Evolutionary conservation across 441 rosid genomes (phyloP).

Genomic region (Populus tomentosa): DNA sequence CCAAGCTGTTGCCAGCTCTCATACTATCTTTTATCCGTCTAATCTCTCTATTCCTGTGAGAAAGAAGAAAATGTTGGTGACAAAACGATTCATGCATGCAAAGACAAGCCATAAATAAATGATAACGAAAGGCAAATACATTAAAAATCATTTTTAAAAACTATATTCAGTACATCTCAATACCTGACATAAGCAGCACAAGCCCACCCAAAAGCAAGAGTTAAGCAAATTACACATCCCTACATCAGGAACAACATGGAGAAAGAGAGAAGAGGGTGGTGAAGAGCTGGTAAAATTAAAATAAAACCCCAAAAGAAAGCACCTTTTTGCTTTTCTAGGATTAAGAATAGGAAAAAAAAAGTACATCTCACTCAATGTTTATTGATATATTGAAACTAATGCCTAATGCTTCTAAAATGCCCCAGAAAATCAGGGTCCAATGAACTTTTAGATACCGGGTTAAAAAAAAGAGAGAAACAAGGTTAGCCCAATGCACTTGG

Average conservation of each 20-base stretch:
- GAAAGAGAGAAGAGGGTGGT: too few species aligned
- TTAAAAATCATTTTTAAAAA: neutral
- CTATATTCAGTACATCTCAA: constrained; percentile 1
- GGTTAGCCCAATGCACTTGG: neutral
- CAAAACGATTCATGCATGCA: neutral
- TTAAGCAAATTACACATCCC: constrained; percentile 85
- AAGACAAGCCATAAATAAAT: neutral
- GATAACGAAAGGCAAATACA: neutral
- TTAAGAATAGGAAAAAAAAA: neutral
- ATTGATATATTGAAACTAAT: neutral
- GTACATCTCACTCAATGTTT: neutral
- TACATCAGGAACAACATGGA: constrained; percentile 17
- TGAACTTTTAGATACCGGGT: too few species aligned
- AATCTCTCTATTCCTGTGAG: constrained; percentile 76
- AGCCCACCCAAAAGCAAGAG: constrained; percentile 89
- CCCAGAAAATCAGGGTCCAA: neutral
- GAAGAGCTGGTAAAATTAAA: neutral
- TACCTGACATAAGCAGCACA: constrained; percentile 94
- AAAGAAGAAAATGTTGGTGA: neutral
- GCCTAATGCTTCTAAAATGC: neutral
- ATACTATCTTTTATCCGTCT: constrained; percentile 55
- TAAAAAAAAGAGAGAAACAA: neutral
- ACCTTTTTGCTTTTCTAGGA: neutral
- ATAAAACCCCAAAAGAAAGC: neutral
- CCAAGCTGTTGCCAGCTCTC: constrained; percentile 84